Evolutionary conservation across 768 basidiomycete genomes (phyloP).

Genomic region (Termitomyces sp.): DNA sequence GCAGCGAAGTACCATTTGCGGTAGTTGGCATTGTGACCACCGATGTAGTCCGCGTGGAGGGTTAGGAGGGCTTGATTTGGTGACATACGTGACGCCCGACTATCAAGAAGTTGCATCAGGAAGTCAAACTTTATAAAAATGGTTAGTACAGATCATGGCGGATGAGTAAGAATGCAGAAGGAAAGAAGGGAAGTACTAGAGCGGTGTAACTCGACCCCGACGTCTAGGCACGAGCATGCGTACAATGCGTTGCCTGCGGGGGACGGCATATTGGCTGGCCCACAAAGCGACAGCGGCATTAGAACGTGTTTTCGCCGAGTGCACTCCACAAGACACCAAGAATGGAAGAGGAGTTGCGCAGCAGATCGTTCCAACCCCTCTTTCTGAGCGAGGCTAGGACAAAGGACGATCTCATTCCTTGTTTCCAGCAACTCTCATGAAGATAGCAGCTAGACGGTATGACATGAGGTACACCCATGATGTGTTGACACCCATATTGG

Average conservation of each 20-base stretch:
- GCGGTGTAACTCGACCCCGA: background rate
- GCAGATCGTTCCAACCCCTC: background rate
- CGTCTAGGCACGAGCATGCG: background rate
- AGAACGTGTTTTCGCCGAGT: background rate
- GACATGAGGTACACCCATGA: slow-evolving; percentile 5
- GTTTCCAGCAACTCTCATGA: background rate
- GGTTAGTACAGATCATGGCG: slow-evolving; percentile 3
- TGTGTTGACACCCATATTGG: slow-evolving; percentile 2
- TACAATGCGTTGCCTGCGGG: background rate
- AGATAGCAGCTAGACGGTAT: background rate
- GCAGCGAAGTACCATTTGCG: slow-evolving; percentile 99
- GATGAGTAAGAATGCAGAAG: background rate
- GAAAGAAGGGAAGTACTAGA: background rate
- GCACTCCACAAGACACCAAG: background rate
- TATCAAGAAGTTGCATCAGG: slow-evolving; percentile 95
- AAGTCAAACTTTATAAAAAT: slow-evolving; percentile 75
- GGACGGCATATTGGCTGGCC: background rate
- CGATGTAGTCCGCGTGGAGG: slow-evolving; percentile 97
- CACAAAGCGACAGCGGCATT: background rate
- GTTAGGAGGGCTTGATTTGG: slow-evolving; percentile 94
- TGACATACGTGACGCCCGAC: slow-evolving; percentile 94
- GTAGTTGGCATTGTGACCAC: slow-evolving; percentile 97
- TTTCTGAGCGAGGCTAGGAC: background rate
- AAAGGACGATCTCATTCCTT: background rate
- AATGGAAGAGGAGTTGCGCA: slow-evolving; percentile 7